A percentile compares a stretch with the other conserved stretches of the same genome.
Conservation (phyloP, 106 monocot species). For the Acorus calamus region DNA sequence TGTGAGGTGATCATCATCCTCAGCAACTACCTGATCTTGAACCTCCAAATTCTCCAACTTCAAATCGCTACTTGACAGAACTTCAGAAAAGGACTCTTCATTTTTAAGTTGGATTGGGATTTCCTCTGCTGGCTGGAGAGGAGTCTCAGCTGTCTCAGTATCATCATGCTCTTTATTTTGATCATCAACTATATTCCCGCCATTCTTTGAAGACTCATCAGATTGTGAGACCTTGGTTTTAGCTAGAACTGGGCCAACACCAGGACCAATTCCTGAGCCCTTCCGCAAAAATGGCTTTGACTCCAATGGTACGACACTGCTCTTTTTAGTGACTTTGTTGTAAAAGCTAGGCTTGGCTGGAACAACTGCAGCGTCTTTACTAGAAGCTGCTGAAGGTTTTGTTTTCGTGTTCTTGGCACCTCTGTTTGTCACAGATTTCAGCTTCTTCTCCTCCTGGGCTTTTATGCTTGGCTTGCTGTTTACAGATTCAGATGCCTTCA, state of each 20-base stretch:
- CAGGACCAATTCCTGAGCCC: conserved; percentile 30
- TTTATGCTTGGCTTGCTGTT: conserved; percentile 26
- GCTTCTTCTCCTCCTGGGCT: conserved; percentile 38
- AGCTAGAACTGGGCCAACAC: conserved; percentile 8
- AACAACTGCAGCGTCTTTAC: conserved; percentile 26
- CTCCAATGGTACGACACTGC: conserved; percentile 85
- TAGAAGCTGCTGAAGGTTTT: conserved; percentile 19
- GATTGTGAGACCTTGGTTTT: conserved; percentile 30
- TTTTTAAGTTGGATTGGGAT: conserved; percentile 22
- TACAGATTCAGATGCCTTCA: conserved; percentile 18
- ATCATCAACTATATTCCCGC: conserved; percentile 26
- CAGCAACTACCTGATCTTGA: conserved; percentile 12
- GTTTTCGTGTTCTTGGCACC: conserved; percentile 27
- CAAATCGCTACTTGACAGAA: conserved; percentile 2
- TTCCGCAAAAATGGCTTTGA: conserved; percentile 64
- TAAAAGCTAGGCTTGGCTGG: conserved; percentile 52
- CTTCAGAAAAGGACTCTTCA: not conserved
- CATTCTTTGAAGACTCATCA: conserved; percentile 32
- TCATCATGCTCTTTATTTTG: conserved; percentile 25
- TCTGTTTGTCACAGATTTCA: conserved; percentile 19
- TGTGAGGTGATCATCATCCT: conserved; percentile 9
- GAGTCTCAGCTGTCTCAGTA: conserved; percentile 15
- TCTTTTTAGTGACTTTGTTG: conserved; percentile 73
- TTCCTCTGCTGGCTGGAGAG: conserved; percentile 18
- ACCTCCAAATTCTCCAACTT: conserved; percentile 23